Conservation (phyloP, 2,329 filamentous ascomycete genomes). For the Pleoardoris graminearum region DNA sequence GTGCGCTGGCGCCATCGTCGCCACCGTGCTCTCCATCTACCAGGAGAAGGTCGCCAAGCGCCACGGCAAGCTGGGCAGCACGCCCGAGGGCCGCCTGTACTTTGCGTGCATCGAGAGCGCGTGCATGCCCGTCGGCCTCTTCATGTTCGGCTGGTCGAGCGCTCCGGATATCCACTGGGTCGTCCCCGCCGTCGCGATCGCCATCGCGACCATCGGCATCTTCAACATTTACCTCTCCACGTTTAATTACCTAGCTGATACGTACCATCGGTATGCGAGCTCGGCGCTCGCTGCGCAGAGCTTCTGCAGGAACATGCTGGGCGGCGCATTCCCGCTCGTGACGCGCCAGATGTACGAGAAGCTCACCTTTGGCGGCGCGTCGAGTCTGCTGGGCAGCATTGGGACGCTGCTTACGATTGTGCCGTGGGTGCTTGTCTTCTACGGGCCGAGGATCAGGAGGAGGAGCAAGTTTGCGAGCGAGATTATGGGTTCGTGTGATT, state of each 20-base stretch:
- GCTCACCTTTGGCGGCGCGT: constrained; percentile 71
- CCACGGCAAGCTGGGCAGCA: constrained; percentile 43
- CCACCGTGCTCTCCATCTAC: constrained; percentile 69
- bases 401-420: constrained; percentile 69
- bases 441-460: constrained; percentile 73
- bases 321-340: constrained; percentile 78
- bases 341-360: constrained; percentile 72
- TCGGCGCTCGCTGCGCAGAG: constrained; percentile 85
- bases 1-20: constrained; percentile 66
- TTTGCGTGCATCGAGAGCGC: constrained; percentile 77
- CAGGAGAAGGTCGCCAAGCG: constrained; percentile 69
- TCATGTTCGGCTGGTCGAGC: constrained; percentile 77
- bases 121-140: constrained; percentile 77
- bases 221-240: constrained; percentile 77
- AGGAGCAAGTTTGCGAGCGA: constrained; percentile 73
- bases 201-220: constrained; percentile 79
- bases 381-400: constrained; percentile 75
- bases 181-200: constrained; percentile 69
- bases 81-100: constrained; percentile 78
- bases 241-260: constrained; percentile 91
- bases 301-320: constrained; percentile 80
- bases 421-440: constrained; percentile 85
- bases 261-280: constrained; percentile 81
- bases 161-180: constrained; percentile 69
- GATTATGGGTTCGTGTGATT: constrained; percentile 10